These are phyloP conservation scores for Sonneratia caseolaris DNA, from an alignment of 345 rosid species.

Conservation along the genomic window DNA sequence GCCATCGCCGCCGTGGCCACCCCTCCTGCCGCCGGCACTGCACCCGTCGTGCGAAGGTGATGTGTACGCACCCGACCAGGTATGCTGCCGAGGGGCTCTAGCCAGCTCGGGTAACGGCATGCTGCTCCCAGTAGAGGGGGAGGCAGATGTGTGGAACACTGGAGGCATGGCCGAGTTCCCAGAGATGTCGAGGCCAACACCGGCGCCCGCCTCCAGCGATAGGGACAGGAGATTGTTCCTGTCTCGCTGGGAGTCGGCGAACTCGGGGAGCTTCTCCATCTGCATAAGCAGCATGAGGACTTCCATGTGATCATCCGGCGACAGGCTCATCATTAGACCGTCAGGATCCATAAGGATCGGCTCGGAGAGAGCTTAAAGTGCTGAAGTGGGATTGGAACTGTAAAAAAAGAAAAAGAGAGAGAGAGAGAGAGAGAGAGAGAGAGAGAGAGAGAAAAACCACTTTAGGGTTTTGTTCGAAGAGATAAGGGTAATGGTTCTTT, in stretches of 20 bases:
- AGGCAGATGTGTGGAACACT: not conserved
- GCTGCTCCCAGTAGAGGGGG: not conserved
- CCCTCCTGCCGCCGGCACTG: not conserved
- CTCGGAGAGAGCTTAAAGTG: not conserved
- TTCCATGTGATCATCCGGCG: constrained; percentile 21
- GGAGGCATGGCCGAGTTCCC: not conserved
- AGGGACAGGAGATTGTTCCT: not conserved
- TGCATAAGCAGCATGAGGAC: constrained; percentile 17
- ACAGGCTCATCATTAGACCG: constrained; percentile 15
- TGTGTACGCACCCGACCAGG: not conserved
- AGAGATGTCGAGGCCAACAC: not conserved
- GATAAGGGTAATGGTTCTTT: not conserved
- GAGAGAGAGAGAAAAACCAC: not conserved
- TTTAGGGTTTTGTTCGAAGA: not conserved
- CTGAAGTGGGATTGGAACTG: not conserved
- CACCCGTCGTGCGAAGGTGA: not conserved
- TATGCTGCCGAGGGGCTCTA: not conserved
- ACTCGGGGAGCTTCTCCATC: constrained; percentile 12
- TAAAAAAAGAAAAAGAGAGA: not conserved
- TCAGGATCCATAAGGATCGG: constrained; percentile 13
- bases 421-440: too few relatives aligned
- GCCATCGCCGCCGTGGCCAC: constrained; percentile 8
- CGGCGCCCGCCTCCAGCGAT: not conserved
- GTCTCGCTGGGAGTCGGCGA: not conserved
- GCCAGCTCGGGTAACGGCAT: not conserved